Base-by-base conservation (phyloP, 2,329 filamentous ascomycete genomes). In the Akanthomyces uredinophilus region DNA sequence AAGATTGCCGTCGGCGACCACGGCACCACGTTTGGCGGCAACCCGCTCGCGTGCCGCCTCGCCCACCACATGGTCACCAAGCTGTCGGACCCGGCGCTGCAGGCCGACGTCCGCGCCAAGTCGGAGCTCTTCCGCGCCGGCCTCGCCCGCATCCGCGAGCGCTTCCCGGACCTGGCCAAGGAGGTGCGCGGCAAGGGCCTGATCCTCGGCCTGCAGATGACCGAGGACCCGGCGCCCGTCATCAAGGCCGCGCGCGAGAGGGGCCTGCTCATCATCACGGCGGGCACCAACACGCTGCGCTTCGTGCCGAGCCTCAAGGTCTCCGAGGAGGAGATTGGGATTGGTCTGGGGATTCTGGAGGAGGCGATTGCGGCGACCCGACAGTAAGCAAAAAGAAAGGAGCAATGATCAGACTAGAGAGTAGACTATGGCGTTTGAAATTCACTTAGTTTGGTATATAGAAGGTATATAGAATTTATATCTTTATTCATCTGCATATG, bases 1-100 rank as follows among this genome's bases (percentile, higher is more conserved):
- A 78, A 73, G 69, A 79, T 79, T 65, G 72, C 74, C 67, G 76
- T 75, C 13, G 91, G 93, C 63, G 93, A 97, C 74, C 93, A 97
- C 76, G 93, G 93, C 55, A 97, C 93, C 18, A 97, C 93, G 0
- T 97, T 96, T 70, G 93, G 93, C 61, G 93, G 93, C 46, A 97
- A 96, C 78, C 93, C 93, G 8, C 82, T 97, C 44, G 92, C 90
- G 2, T 91, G 86, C 70, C 86, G 92, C 37, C 79, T 98, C 10
- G 95, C 91, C 8, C 91, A 96, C 73, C 86, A 96, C 77, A 90
- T 97, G 63, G 87, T 99, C 62, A 83, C 81, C 37, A 86, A 91
- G 27, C 83, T 99, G 5, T 83, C 90, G 0, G 86, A 92, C 29
- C 80, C 86, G 0, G 79, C 83, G 55, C 80, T 98, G 55, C 89